phyloP scores from a whole-genome alignment of 805 yeast species.

The Saccharomycopsis selenospora region DNA sequence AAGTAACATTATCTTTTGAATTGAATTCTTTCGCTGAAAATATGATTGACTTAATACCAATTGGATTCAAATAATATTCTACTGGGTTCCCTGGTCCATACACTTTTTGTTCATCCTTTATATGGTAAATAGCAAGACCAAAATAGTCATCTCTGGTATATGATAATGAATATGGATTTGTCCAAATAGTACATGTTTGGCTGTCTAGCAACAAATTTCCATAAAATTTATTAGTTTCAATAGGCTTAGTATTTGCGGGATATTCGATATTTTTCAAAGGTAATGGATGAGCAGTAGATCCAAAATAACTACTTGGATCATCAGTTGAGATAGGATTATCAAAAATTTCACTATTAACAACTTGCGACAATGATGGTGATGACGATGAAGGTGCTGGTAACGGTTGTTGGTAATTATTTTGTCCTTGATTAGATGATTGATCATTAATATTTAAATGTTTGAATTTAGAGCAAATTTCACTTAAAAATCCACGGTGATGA shows the following conservation, averaged over 20 bases:
- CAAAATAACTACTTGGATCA: slow-evolving; percentile 31
- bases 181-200: slow-evolving; percentile 49
- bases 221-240: slow-evolving; percentile 73
- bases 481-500: neutral
- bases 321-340: neutral
- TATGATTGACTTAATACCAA: slow-evolving; percentile 46
- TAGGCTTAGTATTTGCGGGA: slow-evolving; percentile 32
- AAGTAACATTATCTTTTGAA: slow-evolving; percentile 28
- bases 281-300: slow-evolving; percentile 27
- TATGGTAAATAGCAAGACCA: slow-evolving; percentile 61
- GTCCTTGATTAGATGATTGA: too few species aligned
- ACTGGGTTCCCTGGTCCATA: slow-evolving; percentile 49
- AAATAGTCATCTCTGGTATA: slow-evolving; percentile 34
- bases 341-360: too few species aligned
- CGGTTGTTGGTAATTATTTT: too few species aligned
- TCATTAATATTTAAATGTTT: neutral
- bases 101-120: slow-evolving; percentile 48
- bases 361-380: too few species aligned
- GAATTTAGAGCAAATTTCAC: neutral
- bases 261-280: slow-evolving; percentile 24
- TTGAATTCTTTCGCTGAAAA: slow-evolving; percentile 38
- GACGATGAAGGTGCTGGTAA: too few species aligned
- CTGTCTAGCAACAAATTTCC: slow-evolving; percentile 52
- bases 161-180: slow-evolving; percentile 74
- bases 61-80: slow-evolving; percentile 50